Base-by-base conservation (phyloP, 2,329 filamentous ascomycete genomes). In the Neophaeococcomyces mojaviensis region DNA sequence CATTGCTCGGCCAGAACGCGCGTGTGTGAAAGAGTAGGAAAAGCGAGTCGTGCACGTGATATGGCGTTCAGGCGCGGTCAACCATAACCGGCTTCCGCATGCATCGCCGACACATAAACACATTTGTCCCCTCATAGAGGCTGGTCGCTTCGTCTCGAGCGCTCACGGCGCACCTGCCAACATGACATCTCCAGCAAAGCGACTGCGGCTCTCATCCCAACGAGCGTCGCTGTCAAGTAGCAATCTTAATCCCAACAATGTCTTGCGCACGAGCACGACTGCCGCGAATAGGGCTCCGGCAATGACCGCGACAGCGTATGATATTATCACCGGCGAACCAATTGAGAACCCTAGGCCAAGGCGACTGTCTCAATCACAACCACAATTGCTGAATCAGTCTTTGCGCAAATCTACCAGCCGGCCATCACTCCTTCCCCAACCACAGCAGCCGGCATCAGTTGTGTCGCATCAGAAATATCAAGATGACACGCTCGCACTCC, bases 401-500 rank as follows among this genome's bases (percentile, higher is more conserved):
- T 15, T 19, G 18, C 33, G 16, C 15, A 39, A 34, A 22, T 30
- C 34, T 3, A 34, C 35, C 9, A 32, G 26, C 15, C 33, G 43
- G 22, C 22, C 24, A 15, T 46, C 35, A 22, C 13, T 38, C 7
- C 18, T 39, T 7, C 43, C 36, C 10, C 35, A 46, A 24, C 36
- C 35, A 31, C 32, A 44, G 31, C 22, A 43, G 30, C 16, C 30
- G 3, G 19, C 20, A 2, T 26, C 30, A 8, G 22, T 16, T 4
- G 33, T 44, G n/a, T 26, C 16, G 8, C 41, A 46, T 8, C 43
- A 46, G 18, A 39, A 39, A n/a, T 31, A 46, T 15, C 45, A 52
- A 32, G 82, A 78, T 49, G 89, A 97, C 59, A 84, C 89, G 53
- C 74, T 97, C 20, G 84, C 89, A 54, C 74, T 97, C 20, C 89